Conservation (phyloP, 352 stramenopile species). For the Globisporangium polare region DNA sequence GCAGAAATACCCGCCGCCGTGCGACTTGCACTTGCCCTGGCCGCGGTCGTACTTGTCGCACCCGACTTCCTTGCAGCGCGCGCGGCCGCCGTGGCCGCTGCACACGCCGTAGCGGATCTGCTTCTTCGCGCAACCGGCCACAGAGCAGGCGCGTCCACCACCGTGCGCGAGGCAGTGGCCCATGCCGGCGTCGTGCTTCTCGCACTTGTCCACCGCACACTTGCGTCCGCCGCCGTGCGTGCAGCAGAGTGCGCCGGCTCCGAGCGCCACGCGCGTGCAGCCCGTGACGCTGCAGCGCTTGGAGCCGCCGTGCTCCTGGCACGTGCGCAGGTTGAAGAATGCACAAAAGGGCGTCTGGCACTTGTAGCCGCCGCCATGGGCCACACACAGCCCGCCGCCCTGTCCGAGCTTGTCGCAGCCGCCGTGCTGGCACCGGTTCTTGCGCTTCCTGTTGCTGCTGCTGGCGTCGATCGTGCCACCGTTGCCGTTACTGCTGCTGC, state of each 20-base stretch:
- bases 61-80: conserved; percentile 67
- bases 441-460: neutral
- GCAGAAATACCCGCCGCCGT: conserved; percentile 81
- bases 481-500: neutral
- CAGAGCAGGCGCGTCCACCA: conserved; percentile 56
- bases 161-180: conserved; percentile 69
- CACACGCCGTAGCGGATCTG: conserved; percentile 76
- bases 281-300: conserved; percentile 54
- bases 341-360: conserved; percentile 71
- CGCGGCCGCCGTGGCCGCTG: conserved; percentile 65
- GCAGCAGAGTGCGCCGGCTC: conserved; percentile 48
- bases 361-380: conserved; percentile 60
- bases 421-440: conserved; percentile 38
- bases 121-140: conserved; percentile 64
- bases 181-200: conserved; percentile 66
- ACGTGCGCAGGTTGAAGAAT: conserved; percentile 69
- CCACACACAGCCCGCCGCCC: conserved; percentile 58
- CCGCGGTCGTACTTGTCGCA: conserved; percentile 76
- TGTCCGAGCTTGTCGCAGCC: conserved; percentile 60
- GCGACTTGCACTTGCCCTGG: conserved; percentile 76
- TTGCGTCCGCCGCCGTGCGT: conserved; percentile 65
- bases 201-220: conserved; percentile 65
- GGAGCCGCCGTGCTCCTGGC: conserved; percentile 67
- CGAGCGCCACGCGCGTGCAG: conserved; percentile 51
- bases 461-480: neutral